phyloP scores from a whole-genome alignment of 495 filamentous ascomycete species.

The Aspergillus egyptiacus region DNA sequence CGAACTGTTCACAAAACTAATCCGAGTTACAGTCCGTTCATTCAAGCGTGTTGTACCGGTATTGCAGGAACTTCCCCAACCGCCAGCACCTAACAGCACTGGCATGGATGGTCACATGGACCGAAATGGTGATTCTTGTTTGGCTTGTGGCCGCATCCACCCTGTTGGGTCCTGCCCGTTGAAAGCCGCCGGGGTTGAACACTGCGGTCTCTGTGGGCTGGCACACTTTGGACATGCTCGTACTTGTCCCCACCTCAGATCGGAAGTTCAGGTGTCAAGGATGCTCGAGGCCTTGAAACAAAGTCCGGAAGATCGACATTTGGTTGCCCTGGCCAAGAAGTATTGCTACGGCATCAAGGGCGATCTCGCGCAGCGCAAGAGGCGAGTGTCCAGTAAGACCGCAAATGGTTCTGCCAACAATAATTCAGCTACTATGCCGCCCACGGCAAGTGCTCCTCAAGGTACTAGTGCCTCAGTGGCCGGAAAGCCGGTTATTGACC shows the following conservation, averaged over 20 bases:
- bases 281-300: conserved; percentile 57
- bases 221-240: conserved; percentile 55
- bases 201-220: conserved; percentile 61
- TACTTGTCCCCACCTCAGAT: conserved; percentile 56
- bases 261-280: conserved; percentile 47
- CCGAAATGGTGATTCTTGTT: conserved; percentile 32
- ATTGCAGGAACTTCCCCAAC: conserved; percentile 9
- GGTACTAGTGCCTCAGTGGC: background rate
- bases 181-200: conserved; percentile 54
- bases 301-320: conserved; percentile 48
- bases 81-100: conserved; percentile 1
- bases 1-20: conserved; percentile 10
- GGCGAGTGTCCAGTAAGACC: conserved; percentile 18
- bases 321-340: conserved; percentile 47
- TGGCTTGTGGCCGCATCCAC: conserved; percentile 50
- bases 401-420: background rate
- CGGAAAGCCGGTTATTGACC: background rate
- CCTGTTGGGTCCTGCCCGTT: conserved; percentile 53
- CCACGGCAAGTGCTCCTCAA: background rate
- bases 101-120: conserved; percentile 44
- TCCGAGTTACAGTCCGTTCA: conserved; percentile 19
- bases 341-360: conserved; percentile 54
- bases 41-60: conserved; percentile 36
- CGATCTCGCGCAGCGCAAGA: conserved; percentile 41
- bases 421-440: background rate